These are phyloP conservation scores for Moricandia arvensis DNA, from an alignment of 345 rosid species.

Conservation along the genomic window DNA sequence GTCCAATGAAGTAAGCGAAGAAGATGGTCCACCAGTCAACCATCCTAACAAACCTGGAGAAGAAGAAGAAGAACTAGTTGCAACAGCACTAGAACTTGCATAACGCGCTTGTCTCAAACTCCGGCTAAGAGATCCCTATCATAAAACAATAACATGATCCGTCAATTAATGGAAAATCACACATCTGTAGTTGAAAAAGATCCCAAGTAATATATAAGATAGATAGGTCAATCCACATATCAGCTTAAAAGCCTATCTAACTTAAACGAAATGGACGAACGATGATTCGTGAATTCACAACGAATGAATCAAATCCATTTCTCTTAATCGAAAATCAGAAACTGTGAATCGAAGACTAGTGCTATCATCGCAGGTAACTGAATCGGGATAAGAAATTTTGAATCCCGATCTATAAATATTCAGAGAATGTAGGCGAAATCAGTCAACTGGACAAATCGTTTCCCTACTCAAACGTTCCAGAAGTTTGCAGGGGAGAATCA, in stretches of 20 bases:
- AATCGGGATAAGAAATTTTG: not conserved
- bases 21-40: conserved; percentile 53
- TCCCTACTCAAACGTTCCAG: too few relatives aligned
- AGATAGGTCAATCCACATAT: too few relatives aligned
- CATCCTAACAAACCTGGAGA: conserved; percentile 64
- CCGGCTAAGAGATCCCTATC: conserved; percentile 48
- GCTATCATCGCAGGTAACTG: not conserved
- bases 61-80: conserved; percentile 43
- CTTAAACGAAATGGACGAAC: not conserved
- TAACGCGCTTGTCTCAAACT: conserved; percentile 43
- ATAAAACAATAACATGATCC: not conserved
- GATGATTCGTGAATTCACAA: not conserved
- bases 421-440: not conserved
- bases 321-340: not conserved
- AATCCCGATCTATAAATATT: conserved; percentile 35
- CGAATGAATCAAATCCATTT: not conserved
- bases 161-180: not conserved
- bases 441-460: conserved; percentile 16
- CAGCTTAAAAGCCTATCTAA: too few relatives aligned
- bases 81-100: conserved; percentile 65
- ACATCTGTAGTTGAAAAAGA: too few relatives aligned
- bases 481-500: not conserved
- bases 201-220: too few relatives aligned
- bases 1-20: conserved; percentile 54
- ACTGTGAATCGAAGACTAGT: not conserved